Base-by-base conservation (phyloP, 257 asterid species). In the Leonotis leonurus region DNA sequence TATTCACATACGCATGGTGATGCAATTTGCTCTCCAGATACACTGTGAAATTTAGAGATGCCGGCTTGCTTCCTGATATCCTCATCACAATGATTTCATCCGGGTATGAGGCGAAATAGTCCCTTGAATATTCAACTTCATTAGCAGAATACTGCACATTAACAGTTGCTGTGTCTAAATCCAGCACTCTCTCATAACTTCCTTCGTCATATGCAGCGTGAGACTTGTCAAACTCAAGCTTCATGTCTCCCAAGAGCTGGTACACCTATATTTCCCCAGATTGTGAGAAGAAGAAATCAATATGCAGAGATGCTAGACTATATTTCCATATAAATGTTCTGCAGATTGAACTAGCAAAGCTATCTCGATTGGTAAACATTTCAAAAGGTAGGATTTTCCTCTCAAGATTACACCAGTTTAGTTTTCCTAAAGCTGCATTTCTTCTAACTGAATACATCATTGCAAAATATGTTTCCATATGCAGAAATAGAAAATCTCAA, bases 201-300 rank as follows among this genome's bases (percentile, higher is more conserved):
- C 56, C 77, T 67, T 76, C 66, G 24, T 73, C 65, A 50, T 69
- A 80, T 4, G 76, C 62, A 27, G 68, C 73, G 51, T 76, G 85
- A 13, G 90, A 81, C 55, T 74, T 72, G 16, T 70, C 80, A 58
- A 88, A 85, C 12, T 83, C 85, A 20, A 88, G 76, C 59, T 69
- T 88, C n/a, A 88, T 58, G 71, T 88, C 96, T 62, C 96, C 96
- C 71, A 88, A 65, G 49, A 80, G 88, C 87, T 88, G 95, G 77
- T 88, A 88, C 52, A 81, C 89, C 96, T 88, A 69, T 37, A 66
- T 35, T 45, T 37, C 40, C 43, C 66, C n/a, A n/a, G n/a, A n/a
- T n/a, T n/a, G n/a, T n/a, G 45, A 33, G 61, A 6, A 0, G 11
- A 32, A 32, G 33, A 13, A 26, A 36, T 46, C 6, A 69, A 14